Evolutionary conservation across 345 rosid species (phyloP).

Genomic region (Cardiospermum halicacabum): DNA sequence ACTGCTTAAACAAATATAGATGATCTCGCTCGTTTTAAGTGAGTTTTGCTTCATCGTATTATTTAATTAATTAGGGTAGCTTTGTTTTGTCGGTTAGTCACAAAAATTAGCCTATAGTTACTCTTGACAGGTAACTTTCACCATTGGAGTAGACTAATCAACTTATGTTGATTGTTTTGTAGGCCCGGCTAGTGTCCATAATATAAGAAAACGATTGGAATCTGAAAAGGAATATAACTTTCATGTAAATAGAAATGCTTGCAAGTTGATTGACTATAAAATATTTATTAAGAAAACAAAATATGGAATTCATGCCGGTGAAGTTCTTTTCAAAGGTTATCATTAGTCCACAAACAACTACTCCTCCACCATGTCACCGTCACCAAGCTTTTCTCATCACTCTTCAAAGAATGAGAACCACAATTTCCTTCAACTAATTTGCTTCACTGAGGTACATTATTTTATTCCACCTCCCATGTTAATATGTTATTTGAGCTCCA

Average conservation of each 20-base stretch:
- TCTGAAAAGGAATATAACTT: background rate
- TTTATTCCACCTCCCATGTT: too few relatives aligned
- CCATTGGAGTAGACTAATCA: too few relatives aligned
- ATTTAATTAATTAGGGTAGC: background rate
- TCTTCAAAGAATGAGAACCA: too few relatives aligned
- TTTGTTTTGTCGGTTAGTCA: background rate
- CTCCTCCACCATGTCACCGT: background rate
- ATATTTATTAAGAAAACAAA: too few relatives aligned
- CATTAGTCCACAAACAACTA: background rate
- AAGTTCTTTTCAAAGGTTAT: background rate
- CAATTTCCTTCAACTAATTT: too few relatives aligned
- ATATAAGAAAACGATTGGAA: background rate
- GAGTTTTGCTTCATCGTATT: background rate
- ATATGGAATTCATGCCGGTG: background rate
- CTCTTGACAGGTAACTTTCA: background rate
- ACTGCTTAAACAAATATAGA: background rate
- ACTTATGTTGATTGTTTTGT: too few relatives aligned
- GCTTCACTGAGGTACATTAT: too few relatives aligned
- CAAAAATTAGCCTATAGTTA: background rate
- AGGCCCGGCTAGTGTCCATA: too few relatives aligned
- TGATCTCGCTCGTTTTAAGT: background rate
- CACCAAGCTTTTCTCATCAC: background rate
- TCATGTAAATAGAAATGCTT: background rate
- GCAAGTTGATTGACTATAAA: background rate
- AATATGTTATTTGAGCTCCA: too few relatives aligned